phyloP scores from a whole-genome alignment of 306 rosid species.

The Vigna hirtella region DNA sequence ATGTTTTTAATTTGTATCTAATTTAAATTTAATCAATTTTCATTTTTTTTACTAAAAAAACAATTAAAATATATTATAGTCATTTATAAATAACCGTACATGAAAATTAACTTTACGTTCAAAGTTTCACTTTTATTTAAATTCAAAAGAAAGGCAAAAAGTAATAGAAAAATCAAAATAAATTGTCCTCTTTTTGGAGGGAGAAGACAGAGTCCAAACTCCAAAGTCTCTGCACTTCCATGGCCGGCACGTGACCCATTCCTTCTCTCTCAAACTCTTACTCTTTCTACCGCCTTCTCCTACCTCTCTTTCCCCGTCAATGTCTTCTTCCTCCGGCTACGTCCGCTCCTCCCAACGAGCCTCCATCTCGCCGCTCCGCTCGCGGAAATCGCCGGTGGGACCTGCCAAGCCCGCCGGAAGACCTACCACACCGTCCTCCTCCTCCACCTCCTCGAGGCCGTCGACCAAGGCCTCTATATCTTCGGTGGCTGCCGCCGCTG shows the following conservation, averaged over 20 bases:
- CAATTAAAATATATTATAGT: too few species aligned
- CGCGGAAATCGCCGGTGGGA: conserved; percentile 59
- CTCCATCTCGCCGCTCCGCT: conserved; percentile 67
- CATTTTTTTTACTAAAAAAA: too few species aligned
- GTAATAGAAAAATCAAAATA: conserved; percentile 38
- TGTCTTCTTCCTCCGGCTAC: conserved; percentile 58
- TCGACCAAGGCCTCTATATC: conserved; percentile 56
- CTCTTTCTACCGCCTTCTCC: neutral
- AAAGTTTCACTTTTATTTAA: conserved; percentile 18
- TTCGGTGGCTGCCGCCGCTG: conserved; percentile 43
- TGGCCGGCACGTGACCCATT: conserved; percentile 60
- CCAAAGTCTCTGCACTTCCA: conserved; percentile 51
- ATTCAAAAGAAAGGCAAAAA: neutral
- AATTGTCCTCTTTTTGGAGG: conserved; percentile 56
- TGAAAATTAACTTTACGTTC: neutral
- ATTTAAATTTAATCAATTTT: too few species aligned
- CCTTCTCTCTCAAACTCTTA: neutral
- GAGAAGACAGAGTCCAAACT: conserved; percentile 43
- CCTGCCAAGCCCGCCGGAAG: conserved; percentile 53
- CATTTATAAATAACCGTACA: too few species aligned
- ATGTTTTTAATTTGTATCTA: too few species aligned
- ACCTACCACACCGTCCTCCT: conserved; percentile 68
- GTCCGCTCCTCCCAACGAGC: conserved; percentile 66
- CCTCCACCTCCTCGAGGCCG: conserved; percentile 53
- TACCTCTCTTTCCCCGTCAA: conserved; percentile 44